phyloP scores from a whole-genome alignment of 1,284 basidiomycete genomes.

The Pterulicium gracile region DNA sequence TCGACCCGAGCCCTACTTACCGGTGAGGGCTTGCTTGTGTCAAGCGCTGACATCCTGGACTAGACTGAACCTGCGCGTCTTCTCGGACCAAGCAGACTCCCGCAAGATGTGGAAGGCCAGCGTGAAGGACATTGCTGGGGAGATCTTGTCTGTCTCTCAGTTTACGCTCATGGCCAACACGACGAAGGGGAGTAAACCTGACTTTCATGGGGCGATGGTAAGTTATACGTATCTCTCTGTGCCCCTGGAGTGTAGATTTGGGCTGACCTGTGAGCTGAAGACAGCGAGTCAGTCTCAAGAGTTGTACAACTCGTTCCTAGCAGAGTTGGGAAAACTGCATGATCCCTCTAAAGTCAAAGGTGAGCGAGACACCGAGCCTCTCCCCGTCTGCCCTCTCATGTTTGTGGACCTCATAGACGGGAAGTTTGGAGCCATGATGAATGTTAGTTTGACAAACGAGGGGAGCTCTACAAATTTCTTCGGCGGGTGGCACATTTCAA shows the following conservation, averaged over 20 bases:
- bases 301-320: constrained; percentile 65
- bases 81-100: constrained; percentile 46
- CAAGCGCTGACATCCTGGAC: neutral
- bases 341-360: constrained; percentile 71
- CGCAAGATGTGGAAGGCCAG: constrained; percentile 72
- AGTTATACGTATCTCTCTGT: constrained; percentile 3
- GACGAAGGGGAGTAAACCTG: constrained; percentile 77
- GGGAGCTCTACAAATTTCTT: constrained; percentile 26
- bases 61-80: constrained; percentile 64
- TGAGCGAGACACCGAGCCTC: constrained; percentile 17
- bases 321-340: constrained; percentile 55
- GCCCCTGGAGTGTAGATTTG: constrained; percentile 1
- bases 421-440: constrained; percentile 92
- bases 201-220: constrained; percentile 89
- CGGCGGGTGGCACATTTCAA: constrained; percentile 4
- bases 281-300: constrained; percentile 41
- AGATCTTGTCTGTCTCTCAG: constrained; percentile 85
- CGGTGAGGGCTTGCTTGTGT: neutral
- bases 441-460: constrained; percentile 77
- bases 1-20: neutral
- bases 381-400: constrained; percentile 4
- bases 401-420: constrained; percentile 45
- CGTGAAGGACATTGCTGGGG: constrained; percentile 77
- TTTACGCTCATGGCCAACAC: constrained; percentile 88
- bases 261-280: constrained; percentile 24